Evolutionary conservation across 768 basidiomycete genomes (phyloP), one percentile per base, ranked within the genome.

Genomic region (Amanita rimosa): DNA sequence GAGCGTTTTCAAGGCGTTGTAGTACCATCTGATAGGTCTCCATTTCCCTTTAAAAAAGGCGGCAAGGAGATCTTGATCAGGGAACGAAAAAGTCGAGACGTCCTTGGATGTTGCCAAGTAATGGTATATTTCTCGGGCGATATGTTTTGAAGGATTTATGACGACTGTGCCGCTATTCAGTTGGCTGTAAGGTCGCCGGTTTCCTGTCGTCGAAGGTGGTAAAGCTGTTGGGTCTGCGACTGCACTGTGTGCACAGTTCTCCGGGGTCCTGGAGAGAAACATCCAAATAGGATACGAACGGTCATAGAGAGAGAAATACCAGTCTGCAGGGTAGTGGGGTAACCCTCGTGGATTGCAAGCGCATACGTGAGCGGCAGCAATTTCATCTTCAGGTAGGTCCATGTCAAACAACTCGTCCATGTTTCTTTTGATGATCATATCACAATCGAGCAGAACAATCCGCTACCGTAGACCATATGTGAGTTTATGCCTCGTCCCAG

Each of bases 81-180:
- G 82, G 62, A 97, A 96, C 39, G 60, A 64, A 56, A 71, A 78
- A 29, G 64, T 65, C 14, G 65, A 26, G 48, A 75, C 66, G 46
- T 62, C 62, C 43, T 63, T 66, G 52, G 60, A 62, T 5, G 69
- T 69, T 8, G 68, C 64, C 29, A 94, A 73, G 59, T 74, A 81
- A 38, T 74, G 58, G 29, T 70, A 59, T 51, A 98, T 72, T 6
- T 61, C 62, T 13, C 73, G 60, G 49, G 79, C 70, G 4, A 83
- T 68, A 21, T 68, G 60, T 9, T 56, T 43, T 2, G 87, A 92
- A 1, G 96, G 95, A 17, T 73, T 77, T 39, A 97, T 72, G 39
- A 97, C 79, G 49, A 99, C 85, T 7, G 84, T 75, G 8, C 95
- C 95, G 0, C 86, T 86, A 67, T 99, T 99, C 52, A 98, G 79